Evolutionary conservation across 495 filamentous ascomycete species (phyloP), one percentile per base, ranked within the genome.

Genomic region (Xylaria curta): DNA sequence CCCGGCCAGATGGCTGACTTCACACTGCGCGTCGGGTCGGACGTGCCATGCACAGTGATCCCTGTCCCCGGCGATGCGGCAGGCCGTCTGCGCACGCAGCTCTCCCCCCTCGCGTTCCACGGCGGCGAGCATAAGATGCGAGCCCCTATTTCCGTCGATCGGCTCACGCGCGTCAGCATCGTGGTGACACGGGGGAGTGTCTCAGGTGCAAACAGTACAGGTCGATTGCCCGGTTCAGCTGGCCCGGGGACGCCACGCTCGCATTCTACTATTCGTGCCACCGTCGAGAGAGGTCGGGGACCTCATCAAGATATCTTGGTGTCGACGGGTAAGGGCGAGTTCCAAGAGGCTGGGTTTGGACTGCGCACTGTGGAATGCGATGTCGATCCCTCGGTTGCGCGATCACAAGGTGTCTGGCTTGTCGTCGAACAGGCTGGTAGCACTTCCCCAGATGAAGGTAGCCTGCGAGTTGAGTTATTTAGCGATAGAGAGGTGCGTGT

Each of bases 1-100:
- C 87, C 91, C 0, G 89, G 89, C 38, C 91, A 95, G 76, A 80
- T 88, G 3, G 94, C 89, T 2, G 85, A 84, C n/a, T 98, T 97
- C 81, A 89, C 85, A 3, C 84, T 99, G 33, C 89, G 88, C 73
- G 85, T 97, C 44, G 88, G 87, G 12, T 89, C 92, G n/a, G 87
- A 82, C 28, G 79, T 82, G 10, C 81, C 85, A 2, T 87, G 89
- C 49, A 47, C 71, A 0, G 71, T 95, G 9, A 78, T 79, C 4
- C 86, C 85, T 6, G 82, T 97, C 12, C 83, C 87, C 0, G 78
- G 88, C 10, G 92, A 93, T 76, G 86, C 87, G 8, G 93, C 93
- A 1, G 94, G 93, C 4, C 85, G 89, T 3, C 81, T 94, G 4
- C 83, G 86, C 36, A 87, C 87, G 0, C 72, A 82, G 4, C 85